These are phyloP conservation scores for Trichothecium sympodiale DNA, from an alignment of 2,329 filamentous ascomycete species.

Conservation along the genomic window DNA sequence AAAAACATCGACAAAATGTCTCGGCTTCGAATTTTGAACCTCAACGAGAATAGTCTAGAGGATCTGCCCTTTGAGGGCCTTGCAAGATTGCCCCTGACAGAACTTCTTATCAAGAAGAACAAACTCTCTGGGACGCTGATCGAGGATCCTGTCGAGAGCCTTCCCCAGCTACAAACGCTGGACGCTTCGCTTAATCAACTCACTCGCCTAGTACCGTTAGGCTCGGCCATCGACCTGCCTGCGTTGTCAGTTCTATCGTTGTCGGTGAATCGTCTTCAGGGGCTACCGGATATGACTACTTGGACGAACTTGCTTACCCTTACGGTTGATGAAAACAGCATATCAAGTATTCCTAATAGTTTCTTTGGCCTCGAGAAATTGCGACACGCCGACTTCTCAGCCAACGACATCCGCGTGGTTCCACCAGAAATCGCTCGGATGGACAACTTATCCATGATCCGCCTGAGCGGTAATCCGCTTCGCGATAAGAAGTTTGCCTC, in stretches of 20 bases:
- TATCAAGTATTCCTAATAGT: conserved; percentile 64
- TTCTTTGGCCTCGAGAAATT: conserved; percentile 58
- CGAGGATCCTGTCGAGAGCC: conserved; percentile 41
- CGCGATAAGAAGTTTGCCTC: conserved; percentile 77
- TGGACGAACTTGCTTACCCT: conserved; percentile 68
- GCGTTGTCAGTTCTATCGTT: conserved; percentile 62
- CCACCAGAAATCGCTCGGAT: conserved; percentile 71
- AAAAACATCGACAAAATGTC: conserved; percentile 53
- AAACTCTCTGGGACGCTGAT: conserved; percentile 65
- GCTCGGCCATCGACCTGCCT: conserved; percentile 49
- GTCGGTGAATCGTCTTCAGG: conserved; percentile 69
- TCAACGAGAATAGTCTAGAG: conserved; percentile 68
- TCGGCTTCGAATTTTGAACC: conserved; percentile 63
- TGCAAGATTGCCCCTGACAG: conserved; percentile 55
- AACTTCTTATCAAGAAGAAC: conserved; percentile 69
- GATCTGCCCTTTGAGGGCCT: conserved; percentile 61
- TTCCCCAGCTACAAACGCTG: conserved; percentile 60
- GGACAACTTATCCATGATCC: conserved; percentile 63
- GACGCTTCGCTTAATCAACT: conserved; percentile 72
- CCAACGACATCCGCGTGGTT: conserved; percentile 69
- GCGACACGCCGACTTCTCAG: conserved; percentile 69
- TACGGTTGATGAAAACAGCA: conserved; percentile 69
- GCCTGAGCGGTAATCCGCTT: conserved; percentile 80
- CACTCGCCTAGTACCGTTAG: conserved; percentile 34
- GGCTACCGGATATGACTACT: conserved; percentile 60